Evolutionary conservation across 805 yeast species (phyloP).

Genomic region (Yamadazyma sp.): DNA sequence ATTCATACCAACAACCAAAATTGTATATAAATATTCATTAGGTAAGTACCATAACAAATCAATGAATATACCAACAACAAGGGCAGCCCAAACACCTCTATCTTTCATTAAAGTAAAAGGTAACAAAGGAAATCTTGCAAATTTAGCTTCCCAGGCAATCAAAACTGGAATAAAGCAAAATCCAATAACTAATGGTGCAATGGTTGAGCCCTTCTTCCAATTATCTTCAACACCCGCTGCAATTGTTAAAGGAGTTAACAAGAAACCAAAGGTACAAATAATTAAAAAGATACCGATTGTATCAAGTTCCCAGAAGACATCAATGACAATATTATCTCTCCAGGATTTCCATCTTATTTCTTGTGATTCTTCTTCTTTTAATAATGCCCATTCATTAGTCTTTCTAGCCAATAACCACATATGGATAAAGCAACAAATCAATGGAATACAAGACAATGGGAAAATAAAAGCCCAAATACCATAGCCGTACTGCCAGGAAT

Average conservation of each 20-base stretch:
- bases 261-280: constrained; percentile 56
- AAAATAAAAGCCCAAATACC: constrained; percentile 80
- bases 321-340: constrained; percentile 32
- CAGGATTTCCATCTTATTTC: constrained; percentile 14
- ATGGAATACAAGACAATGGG: constrained; percentile 64
- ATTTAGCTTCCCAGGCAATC: constrained; percentile 54
- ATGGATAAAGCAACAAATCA: constrained; percentile 50
- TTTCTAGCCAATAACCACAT: constrained; percentile 54
- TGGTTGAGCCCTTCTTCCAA: constrained; percentile 61
- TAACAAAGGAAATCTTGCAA: constrained; percentile 58
- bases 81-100: constrained; percentile 74
- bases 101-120: constrained; percentile 60
- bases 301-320: constrained; percentile 62
- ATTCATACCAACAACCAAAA: constrained; percentile 59
- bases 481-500: constrained; percentile 65
- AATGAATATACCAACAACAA: constrained; percentile 53
- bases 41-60: constrained; percentile 68
- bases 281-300: constrained; percentile 58
- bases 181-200: constrained; percentile 72
- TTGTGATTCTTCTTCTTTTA: constrained; percentile 36
- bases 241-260: constrained; percentile 69
- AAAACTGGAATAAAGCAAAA: constrained; percentile 58
- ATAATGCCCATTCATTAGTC: constrained; percentile 47
- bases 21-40: constrained; percentile 65
- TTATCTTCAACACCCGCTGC: constrained; percentile 59